Conservation (phyloP, 768 basidiomycete species). For the Fomitopsis serialis region DNA sequence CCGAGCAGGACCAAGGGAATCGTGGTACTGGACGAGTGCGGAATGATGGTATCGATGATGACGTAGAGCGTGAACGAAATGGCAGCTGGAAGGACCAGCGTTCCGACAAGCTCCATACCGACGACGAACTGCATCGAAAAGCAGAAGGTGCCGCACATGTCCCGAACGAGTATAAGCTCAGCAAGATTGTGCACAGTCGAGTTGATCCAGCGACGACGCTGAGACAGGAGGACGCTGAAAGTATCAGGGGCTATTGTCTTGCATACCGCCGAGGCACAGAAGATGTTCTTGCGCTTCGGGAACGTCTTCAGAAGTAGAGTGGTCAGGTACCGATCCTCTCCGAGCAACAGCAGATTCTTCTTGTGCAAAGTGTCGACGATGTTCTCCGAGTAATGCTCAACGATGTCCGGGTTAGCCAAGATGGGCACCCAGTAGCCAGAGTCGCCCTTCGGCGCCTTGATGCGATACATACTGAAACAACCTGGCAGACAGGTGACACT, state of each 20-base stretch:
- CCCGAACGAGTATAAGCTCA: constrained; percentile 91
- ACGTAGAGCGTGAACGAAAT: constrained; percentile 96
- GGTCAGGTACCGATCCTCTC: constrained; percentile 98
- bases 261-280: constrained; percentile 98
- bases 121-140: constrained; percentile 99
- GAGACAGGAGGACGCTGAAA: constrained; percentile 88
- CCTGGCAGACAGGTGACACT: constrained; percentile 99
- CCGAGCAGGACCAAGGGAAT: constrained; percentile 91
- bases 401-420: constrained; percentile 96
- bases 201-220: constrained; percentile 99
- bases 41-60: constrained; percentile 83
- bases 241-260: constrained; percentile 98
- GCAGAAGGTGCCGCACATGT: constrained; percentile 99
- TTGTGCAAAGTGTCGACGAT: constrained; percentile 99
- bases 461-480: constrained; percentile 99
- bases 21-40: constrained; percentile 68
- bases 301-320: constrained; percentile 98
- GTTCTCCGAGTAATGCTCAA: constrained; percentile 99
- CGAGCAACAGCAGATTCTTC: constrained; percentile 95
- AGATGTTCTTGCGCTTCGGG: constrained; percentile 98
- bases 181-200: constrained; percentile 97
- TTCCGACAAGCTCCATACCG: constrained; percentile 96
- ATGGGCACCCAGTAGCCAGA: constrained; percentile 98
- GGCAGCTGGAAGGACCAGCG: constrained; percentile 93
- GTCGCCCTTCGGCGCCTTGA: constrained; percentile 98